Evolutionary conservation across 805 yeast genomes (phyloP).

Genomic region (Yamadazyma insecticola): DNA sequence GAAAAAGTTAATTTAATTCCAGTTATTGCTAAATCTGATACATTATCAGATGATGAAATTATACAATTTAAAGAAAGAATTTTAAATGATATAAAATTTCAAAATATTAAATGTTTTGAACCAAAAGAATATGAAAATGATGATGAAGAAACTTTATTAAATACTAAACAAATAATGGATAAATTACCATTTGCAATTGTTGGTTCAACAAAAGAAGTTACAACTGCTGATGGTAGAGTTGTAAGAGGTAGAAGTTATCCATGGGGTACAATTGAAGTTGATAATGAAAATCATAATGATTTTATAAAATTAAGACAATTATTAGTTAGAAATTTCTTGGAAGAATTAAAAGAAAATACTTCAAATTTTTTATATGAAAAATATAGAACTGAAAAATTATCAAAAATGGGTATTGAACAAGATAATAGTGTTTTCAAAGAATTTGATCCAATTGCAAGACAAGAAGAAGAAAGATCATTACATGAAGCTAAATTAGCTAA

Average conservation of each 20-base stretch:
- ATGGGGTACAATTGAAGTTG: slow-evolving; percentile 96
- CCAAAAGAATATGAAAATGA: slow-evolving; percentile 78
- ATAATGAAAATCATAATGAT: slow-evolving; percentile 90
- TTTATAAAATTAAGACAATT: slow-evolving; percentile 85
- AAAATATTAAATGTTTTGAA: slow-evolving; percentile 65
- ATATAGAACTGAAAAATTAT: slow-evolving; percentile 81
- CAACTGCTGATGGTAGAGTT: slow-evolving; percentile 64
- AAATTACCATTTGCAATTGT: slow-evolving; percentile 90
- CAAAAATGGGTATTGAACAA: slow-evolving; percentile 81
- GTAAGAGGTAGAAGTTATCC: slow-evolving; percentile 94
- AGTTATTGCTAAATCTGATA: slow-evolving; percentile 90
- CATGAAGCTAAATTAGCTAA: slow-evolving; percentile 92
- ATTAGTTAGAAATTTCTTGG: slow-evolving; percentile 84
- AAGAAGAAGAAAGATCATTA: slow-evolving; percentile 87
- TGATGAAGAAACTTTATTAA: slow-evolving; percentile 74
- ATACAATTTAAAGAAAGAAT: slow-evolving; percentile 70
- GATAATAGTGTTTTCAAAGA: slow-evolving; percentile 91
- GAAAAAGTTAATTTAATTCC: slow-evolving; percentile 92
- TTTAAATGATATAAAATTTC: slow-evolving; percentile 67
- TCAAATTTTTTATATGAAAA: slow-evolving; percentile 73
- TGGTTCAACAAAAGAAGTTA: slow-evolving; percentile 76
- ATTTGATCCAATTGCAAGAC: slow-evolving; percentile 87
- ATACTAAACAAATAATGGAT: slow-evolving; percentile 61
- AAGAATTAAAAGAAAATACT: slow-evolving; percentile 88
- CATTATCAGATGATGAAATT: slow-evolving; percentile 84